A percentile compares a stretch with the other conserved stretches of the same genome.
phyloP scores from a whole-genome alignment of 257 asterid genomes.

The Gardenia jasminoides region DNA sequence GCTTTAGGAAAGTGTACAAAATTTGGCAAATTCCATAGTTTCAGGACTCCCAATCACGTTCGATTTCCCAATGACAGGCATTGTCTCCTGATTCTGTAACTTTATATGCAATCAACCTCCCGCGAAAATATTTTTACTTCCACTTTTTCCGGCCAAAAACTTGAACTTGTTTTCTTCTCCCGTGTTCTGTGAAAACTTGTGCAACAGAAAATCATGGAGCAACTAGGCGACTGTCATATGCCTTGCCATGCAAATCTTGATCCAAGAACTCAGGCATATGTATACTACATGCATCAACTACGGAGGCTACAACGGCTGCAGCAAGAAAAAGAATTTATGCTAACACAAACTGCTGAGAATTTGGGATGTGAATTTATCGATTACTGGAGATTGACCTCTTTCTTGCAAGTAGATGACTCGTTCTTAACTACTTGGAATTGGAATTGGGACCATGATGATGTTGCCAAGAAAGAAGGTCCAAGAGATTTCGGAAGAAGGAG shows the following conservation, averaged over 20 bases:
- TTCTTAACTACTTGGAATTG: not conserved
- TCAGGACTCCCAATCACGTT: too few species aligned
- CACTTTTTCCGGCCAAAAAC: too few species aligned
- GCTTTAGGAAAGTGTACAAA: too few species aligned
- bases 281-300: not conserved
- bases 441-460: not conserved
- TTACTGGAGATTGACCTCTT: not conserved
- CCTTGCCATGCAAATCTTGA: not conserved
- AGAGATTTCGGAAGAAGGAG: not conserved
- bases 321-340: not conserved
- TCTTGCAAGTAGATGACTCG: not conserved
- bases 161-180: too few species aligned
- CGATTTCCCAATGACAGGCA: too few species aligned
- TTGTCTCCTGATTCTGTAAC: too few species aligned
- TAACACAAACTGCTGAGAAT: not conserved
- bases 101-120: too few species aligned
- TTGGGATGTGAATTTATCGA: not conserved
- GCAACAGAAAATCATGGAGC: not conserved
- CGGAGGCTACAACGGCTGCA: not conserved
- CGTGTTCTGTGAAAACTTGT: too few species aligned
- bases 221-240: not conserved
- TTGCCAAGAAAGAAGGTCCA: not conserved
- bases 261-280: not conserved
- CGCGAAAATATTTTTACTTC: too few species aligned
- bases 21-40: too few species aligned